Percentiles rank a stretch among this genome's conserved stretches.
Conservation (phyloP, 805 yeast species). For the Candida glaebosa region DNA sequence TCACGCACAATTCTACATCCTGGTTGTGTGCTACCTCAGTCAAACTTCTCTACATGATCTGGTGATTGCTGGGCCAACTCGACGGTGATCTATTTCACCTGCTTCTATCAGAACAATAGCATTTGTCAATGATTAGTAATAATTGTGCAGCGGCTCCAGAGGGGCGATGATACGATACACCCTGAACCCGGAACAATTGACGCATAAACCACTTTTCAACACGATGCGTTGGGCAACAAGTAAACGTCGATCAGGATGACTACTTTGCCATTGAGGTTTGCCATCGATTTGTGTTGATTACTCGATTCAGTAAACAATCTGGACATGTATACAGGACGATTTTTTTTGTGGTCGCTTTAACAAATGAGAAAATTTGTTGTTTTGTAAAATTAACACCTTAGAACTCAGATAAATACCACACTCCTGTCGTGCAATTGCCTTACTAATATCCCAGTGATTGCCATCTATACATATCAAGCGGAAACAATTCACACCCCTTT, state of each 20-base stretch:
- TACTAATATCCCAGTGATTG: not conserved
- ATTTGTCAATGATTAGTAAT: not conserved
- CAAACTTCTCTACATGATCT: too few relatives aligned
- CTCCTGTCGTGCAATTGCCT: not conserved
- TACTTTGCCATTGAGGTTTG: not conserved
- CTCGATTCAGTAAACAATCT: not conserved
- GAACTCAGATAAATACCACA: not conserved
- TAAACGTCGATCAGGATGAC: not conserved
- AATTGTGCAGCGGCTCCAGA: not conserved
- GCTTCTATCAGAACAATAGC: too few relatives aligned
- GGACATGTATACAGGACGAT: not conserved
- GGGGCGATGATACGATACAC: not conserved
- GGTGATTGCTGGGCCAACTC: too few relatives aligned
- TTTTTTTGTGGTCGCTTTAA: not conserved
- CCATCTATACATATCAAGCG: not conserved
- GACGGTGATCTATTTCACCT: too few relatives aligned
- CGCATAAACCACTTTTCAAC: too few relatives aligned
- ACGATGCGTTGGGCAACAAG: not conserved
- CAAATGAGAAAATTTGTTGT: conserved; percentile 2
- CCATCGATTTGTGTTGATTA: not conserved
- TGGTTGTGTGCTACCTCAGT: too few relatives aligned
- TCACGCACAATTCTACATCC: too few relatives aligned
- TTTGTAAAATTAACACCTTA: not conserved
- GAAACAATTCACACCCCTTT: too few relatives aligned
- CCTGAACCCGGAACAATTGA: not conserved